Evolutionary conservation across 2,329 filamentous ascomycete species (phyloP).

Genomic region (Cladosporium cucumerinum): DNA sequence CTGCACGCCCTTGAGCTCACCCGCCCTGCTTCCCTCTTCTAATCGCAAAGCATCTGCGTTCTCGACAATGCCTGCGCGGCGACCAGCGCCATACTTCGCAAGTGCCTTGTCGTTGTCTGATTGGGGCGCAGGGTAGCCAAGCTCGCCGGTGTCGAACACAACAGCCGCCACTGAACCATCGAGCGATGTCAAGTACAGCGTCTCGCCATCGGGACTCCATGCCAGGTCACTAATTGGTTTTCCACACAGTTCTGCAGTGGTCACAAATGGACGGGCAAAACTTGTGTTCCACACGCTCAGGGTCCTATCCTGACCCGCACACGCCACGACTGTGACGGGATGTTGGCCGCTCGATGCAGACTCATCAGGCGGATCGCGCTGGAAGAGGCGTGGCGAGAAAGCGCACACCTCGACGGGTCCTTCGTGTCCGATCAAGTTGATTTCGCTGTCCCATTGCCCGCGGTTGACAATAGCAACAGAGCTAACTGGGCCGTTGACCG

Average conservation of each 20-base stretch:
- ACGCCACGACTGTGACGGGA: slow-evolving; percentile 89
- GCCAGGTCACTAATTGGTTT: slow-evolving; percentile 94
- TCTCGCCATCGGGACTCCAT: slow-evolving; percentile 90
- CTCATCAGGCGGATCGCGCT: slow-evolving; percentile 60
- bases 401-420: slow-evolving; percentile 95
- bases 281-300: slow-evolving; percentile 98
- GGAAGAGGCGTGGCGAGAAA: slow-evolving; percentile 89
- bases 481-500: slow-evolving; percentile 94
- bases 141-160: slow-evolving; percentile 78
- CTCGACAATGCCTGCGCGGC: slow-evolving; percentile 88
- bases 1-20: slow-evolving; percentile 83
- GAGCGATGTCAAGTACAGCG: slow-evolving; percentile 78
- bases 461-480: slow-evolving; percentile 95
- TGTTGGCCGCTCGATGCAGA: slow-evolving; percentile 28
- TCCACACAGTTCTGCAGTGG: slow-evolving; percentile 79
- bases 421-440: slow-evolving; percentile 96
- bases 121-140: slow-evolving; percentile 81
- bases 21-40: slow-evolving; percentile 83
- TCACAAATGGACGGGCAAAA: slow-evolving; percentile 83
- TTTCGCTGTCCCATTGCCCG: slow-evolving; percentile 89
- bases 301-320: slow-evolving; percentile 93
- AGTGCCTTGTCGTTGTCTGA: slow-evolving; percentile 91
- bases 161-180: slow-evolving; percentile 84
- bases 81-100: slow-evolving; percentile 84
- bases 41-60: slow-evolving; percentile 83